These are phyloP conservation scores for Trichoderma harzianum DNA, from an alignment of 2,329 filamentous ascomycete genomes.

Conservation along the genomic window DNA sequence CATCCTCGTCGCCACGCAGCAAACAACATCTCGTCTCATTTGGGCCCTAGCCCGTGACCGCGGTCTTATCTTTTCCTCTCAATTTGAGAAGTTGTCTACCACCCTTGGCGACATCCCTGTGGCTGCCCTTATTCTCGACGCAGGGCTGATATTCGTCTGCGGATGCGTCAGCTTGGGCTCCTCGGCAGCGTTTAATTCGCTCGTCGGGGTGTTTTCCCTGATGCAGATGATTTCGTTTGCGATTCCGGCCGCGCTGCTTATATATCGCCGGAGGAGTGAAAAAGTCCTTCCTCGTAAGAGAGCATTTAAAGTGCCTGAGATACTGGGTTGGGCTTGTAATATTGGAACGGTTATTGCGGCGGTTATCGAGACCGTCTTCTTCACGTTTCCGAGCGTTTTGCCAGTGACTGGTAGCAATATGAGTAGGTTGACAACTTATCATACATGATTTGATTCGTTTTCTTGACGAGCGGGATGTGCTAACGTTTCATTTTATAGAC, in stretches of 20 bases:
- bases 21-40: conserved; percentile 22
- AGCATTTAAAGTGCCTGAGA: conserved; percentile 10
- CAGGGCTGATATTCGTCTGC: conserved; percentile 5
- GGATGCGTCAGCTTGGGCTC: conserved; percentile 15
- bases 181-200: conserved; percentile 10
- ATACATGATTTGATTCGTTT: not conserved
- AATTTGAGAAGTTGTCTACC: not conserved
- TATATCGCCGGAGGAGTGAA: not conserved
- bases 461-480: not conserved
- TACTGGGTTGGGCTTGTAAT: conserved; percentile 15
- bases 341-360: conserved; percentile 12
- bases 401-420: conserved; percentile 13
- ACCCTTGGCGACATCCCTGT: conserved; percentile 6
- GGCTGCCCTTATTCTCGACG: conserved; percentile 3
- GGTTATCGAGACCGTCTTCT: conserved; percentile 9
- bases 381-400: conserved; percentile 9
- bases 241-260: conserved; percentile 7
- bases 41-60: conserved; percentile 23
- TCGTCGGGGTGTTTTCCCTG: not conserved
- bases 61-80: conserved; percentile 14
- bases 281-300: conserved; percentile 7
- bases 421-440: not conserved
- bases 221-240: conserved; percentile 15
- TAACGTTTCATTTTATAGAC: not conserved
- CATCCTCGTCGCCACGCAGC: conserved; percentile 21